Evolutionary conservation across 2,329 filamentous ascomycete species (phyloP), one percentile per base, ranked within the genome.

Genomic region (Microdochium nivale): DNA sequence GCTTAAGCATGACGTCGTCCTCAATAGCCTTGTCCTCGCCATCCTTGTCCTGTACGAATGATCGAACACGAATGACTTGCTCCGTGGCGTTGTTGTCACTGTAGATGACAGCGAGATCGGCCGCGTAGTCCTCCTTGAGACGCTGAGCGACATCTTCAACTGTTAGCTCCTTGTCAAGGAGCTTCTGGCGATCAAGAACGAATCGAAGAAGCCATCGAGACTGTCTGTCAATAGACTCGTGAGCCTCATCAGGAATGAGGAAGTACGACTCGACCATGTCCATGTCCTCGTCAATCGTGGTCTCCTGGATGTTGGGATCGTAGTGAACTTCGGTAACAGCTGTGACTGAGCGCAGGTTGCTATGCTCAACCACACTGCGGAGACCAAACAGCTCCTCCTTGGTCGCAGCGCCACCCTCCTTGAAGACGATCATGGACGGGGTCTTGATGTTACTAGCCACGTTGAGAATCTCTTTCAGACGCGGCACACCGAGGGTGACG

Each of bases 381-480:
- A 99, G 77, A 49, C 78, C 77, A 76, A 95, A 97, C 49, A 90
- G 91, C 52, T 83, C 78, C 50, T 95, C 87, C 66, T 95, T 88
- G 53, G 81, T 82, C 37, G 78, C 80, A 55, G 80, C 75, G 10
- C 76, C 69, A 25, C 79, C 77, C 49, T 86, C 77, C 60, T 96
- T 81, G 65, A 90, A 95, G 33, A 99, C 90, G 55, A 88, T 86
- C 92, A 99, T 97, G 49, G 90, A 91, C 2, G 94, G 94, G 0
- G 94, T 99, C 78, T 97, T 99, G 76, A 99, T 96, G 70, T 97
- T 95, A 60, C 87, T 91, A 0, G 95, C 94, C 53, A 99, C 84
- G 68, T 99, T 99, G 53, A 99, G 79, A 83, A 99, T 99, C 75
- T 99, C 94, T 80, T 99, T 99, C 49, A 99, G 82, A 84, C 94